A percentile compares a stretch with the other conserved stretches of the same genome.
Conservation (phyloP, 768 basidiomycete species). For the Kwoniella europaea region DNA sequence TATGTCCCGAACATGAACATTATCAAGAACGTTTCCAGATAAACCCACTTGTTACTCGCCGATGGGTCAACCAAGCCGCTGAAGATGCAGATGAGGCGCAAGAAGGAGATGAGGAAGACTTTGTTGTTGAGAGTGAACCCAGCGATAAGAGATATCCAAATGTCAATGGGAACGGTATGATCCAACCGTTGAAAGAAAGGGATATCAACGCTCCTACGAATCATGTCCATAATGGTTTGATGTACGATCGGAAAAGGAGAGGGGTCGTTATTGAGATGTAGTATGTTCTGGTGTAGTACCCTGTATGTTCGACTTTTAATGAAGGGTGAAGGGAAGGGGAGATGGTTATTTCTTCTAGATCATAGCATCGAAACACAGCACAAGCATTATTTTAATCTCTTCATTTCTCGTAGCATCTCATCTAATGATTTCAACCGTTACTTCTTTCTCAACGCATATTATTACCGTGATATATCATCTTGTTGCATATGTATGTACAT, state of each 20-base stretch:
- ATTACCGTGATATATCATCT: background rate
- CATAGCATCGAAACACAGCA: no score
- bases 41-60: conserved; percentile 32
- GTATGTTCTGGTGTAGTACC: no score
- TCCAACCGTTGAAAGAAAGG: conserved; percentile 14
- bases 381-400: background rate
- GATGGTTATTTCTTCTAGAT: no score
- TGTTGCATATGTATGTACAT: conserved; percentile 11
- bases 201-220: conserved; percentile 17
- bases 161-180: conserved; percentile 6
- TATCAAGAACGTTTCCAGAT: conserved; percentile 36
- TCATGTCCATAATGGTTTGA: background rate
- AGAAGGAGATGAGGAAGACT: conserved; percentile 20
- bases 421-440: no score
- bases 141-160: background rate
- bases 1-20: conserved; percentile 53
- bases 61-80: conserved; percentile 16
- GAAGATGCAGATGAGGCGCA: conserved; percentile 19
- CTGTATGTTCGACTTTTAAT: no score
- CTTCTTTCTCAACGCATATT: no score
- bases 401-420: no score
- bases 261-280: background rate
- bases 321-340: no score
- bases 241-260: background rate
- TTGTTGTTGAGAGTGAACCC: conserved; percentile 7